Conservation (phyloP, 192 early-diverging fungal species). For the Podila minutissima region DNA sequence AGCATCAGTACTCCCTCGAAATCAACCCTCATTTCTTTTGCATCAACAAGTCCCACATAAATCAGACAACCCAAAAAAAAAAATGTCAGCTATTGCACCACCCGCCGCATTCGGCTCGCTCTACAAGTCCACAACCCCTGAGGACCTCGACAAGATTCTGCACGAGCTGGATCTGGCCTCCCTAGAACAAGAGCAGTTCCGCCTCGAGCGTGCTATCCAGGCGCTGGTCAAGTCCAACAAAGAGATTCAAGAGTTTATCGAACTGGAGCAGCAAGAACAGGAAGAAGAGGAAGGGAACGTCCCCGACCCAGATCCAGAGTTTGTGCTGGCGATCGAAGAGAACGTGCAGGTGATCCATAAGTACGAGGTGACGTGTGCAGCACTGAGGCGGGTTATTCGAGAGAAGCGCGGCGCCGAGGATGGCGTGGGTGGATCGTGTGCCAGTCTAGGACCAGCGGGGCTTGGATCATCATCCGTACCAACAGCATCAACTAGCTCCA, state of each 20-base stretch:
- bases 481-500: no score
- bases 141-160: slow-evolving; percentile 22
- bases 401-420: slow-evolving; percentile 6
- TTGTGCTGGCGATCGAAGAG: slow-evolving; percentile 45
- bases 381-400: slow-evolving; percentile 17
- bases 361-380: slow-evolving; percentile 22
- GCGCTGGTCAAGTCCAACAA: slow-evolving; percentile 35
- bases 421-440: not conserved
- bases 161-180: slow-evolving; percentile 34
- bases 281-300: not conserved
- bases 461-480: no score
- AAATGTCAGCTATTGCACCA: slow-evolving; percentile 20
- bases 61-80: not conserved
- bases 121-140: slow-evolving; percentile 20
- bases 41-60: not conserved
- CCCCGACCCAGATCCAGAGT: slow-evolving; percentile 38
- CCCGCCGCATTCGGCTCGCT: slow-evolving; percentile 28
- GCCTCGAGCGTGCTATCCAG: slow-evolving; percentile 34
- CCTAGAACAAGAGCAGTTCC: slow-evolving; percentile 26
- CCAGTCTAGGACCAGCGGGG: not conserved
- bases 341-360: slow-evolving; percentile 38
- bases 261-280: slow-evolving; percentile 26
- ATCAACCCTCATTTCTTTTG: not conserved
- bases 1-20: not conserved
- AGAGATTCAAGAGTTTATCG: slow-evolving; percentile 40